A percentile compares a stretch with the other conserved stretches of the same genome.
phyloP scores from a whole-genome alignment of 2,329 filamentous ascomycete genomes.

The Laburnicola sp. region DNA sequence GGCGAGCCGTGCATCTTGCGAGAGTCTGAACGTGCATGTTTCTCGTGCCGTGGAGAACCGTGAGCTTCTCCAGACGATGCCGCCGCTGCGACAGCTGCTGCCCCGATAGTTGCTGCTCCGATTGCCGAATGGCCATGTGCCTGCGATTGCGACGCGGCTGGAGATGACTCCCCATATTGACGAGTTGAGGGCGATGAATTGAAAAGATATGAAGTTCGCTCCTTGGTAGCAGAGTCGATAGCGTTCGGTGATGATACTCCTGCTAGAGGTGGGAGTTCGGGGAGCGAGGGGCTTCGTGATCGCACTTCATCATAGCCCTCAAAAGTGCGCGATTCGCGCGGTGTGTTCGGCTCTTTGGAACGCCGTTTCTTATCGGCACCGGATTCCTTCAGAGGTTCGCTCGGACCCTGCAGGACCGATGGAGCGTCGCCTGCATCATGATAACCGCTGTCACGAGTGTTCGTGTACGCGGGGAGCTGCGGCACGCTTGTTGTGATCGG shows the following conservation, averaged over 20 bases:
- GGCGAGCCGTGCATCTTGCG: conserved; percentile 12
- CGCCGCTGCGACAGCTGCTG: conserved; percentile 2
- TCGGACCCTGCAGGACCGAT: conserved; percentile 15
- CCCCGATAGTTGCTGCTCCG: neutral
- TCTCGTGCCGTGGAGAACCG: conserved; percentile 15
- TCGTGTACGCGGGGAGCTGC: conserved; percentile 29
- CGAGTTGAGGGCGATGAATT: conserved; percentile 44
- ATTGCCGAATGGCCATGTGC: conserved; percentile 15
- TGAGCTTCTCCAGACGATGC: conserved; percentile 1
- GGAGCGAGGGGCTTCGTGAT: conserved; percentile 34
- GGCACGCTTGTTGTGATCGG: conserved; percentile 39
- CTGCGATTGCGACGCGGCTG: conserved; percentile 23
- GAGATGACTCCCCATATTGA: conserved; percentile 35
- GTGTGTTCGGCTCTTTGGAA: conserved; percentile 29
- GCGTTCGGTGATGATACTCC: conserved; percentile 29
- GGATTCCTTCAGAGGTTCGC: conserved; percentile 21
- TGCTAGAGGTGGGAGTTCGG: conserved; percentile 19
- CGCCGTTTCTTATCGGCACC: conserved; percentile 21
- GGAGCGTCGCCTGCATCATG: conserved; percentile 31
- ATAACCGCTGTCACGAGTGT: conserved; percentile 50
- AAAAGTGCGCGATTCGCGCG: conserved; percentile 8
- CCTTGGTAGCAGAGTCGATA: conserved; percentile 41
- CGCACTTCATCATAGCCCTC: conserved; percentile 12
- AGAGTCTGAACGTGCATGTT: conserved; percentile 8
- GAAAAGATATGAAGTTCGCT: conserved; percentile 42